Percentiles rank a stretch among this genome's conserved stretches.
These are phyloP conservation scores for Seiridium cupressi DNA, from an alignment of 2,329 filamentous ascomycete species.

Conservation along the genomic window DNA sequence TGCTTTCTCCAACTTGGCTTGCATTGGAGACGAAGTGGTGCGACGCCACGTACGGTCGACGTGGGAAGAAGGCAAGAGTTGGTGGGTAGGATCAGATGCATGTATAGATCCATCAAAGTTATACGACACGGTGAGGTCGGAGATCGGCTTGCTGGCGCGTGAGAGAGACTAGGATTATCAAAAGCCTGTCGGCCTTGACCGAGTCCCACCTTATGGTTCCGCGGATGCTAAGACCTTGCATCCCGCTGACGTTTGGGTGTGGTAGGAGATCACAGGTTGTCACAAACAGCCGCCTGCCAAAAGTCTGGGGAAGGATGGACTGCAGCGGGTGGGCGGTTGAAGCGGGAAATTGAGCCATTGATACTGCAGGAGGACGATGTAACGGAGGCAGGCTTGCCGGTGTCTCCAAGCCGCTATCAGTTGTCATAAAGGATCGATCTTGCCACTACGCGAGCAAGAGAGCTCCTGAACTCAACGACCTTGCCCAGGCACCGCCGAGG, in stretches of 20 bases:
- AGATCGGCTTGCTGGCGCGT: not conserved
- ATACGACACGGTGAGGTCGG: slow-evolving; percentile 2
- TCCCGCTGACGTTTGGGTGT: not conserved
- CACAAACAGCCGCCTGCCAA: not conserved
- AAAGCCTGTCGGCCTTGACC: not conserved
- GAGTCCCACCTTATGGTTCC: not conserved
- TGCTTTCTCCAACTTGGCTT: too few relatives aligned
- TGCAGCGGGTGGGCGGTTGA: not conserved
- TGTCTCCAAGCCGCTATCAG: not conserved
- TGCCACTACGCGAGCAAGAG: not conserved
- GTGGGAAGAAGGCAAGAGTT: not conserved
- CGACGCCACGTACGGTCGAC: not conserved
- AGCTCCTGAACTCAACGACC: not conserved
- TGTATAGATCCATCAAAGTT: not conserved
- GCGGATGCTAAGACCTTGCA: not conserved
- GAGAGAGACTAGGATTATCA: not conserved
- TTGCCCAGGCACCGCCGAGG: not conserved
- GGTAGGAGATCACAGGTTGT: not conserved
- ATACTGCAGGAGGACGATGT: not conserved
- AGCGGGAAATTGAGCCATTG: not conserved
- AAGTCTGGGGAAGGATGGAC: not conserved
- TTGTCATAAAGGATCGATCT: not conserved
- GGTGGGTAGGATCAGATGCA: not conserved
- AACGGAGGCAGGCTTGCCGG: not conserved
- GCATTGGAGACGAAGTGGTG: not conserved